Evolutionary conservation across 164 flowering plant species (phyloP), one percentile per base, ranked within the genome.

Genomic region (Liquidambar formosana): DNA sequence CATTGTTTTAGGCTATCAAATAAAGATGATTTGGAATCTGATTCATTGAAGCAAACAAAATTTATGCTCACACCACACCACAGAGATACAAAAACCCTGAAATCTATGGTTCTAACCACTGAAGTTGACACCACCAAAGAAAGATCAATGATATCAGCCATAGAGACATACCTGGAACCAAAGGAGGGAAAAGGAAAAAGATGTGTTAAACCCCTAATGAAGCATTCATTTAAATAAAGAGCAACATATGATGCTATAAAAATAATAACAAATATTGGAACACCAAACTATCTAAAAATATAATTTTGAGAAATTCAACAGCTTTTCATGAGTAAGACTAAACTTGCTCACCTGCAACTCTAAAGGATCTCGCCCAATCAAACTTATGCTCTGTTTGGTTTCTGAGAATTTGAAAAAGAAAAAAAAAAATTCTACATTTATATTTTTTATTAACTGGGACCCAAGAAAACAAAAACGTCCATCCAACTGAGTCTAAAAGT

Each of bases 91-190:
- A 95, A 93, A 70, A 60, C 77, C 71, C 93, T 79, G 70, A 95
- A 89, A 81, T 93, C 99, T 51, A 95, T 76, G 33, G 72, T 75
- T 70, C 66, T 77, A 68, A 90, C 78, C 64, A 65, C 41, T 6
- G 89, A 78, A 59, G 83, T 65, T 44, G 86, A 83, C 41, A 73
- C 73, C 54, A 93, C 47, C 38, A 86, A 70, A 6, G 97, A 90
- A 61, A 90, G 64, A 74, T 95, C 98, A 46, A 95, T 61, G 47
- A 95, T 79, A 65, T 91, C 95, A 0, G 85, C 82, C 84, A 95
- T 91, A n/a, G 98, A 91, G n/a, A 86, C 78, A 78, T 95, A 93
- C 83, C 97, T 93, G 83, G 75, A 83, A 75, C 54, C 61, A 63
- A 10, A 47, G n/a, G 0, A 15, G 22, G 60, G 45, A 67, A 45